Evolutionary conservation across 371 early-diverging fungal genomes (phyloP), one percentile per base, ranked within the genome.

Genomic region (Syncephalastrum monosporum): DNA sequence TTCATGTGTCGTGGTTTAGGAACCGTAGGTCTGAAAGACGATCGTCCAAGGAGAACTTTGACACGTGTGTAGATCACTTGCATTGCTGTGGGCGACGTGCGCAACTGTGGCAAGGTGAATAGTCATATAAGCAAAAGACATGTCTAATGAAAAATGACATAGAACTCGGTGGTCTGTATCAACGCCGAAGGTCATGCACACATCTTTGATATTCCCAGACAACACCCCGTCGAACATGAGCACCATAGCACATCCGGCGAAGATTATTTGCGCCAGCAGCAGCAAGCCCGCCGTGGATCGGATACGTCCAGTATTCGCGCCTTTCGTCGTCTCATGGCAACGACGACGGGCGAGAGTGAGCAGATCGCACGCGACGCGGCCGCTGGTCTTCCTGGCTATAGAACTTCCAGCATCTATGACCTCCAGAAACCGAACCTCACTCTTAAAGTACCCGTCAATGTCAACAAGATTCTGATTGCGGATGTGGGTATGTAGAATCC

Each of bases 391-490:
- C 21, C 21, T 21, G 14, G 8, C 50, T n/a, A 53, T 8, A 42
- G 15, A 12, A 14, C 54, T 0, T 43, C 54, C 23, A 42, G 21
- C 14, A 56, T 50, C 50, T 61, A 75, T 47, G 75, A 85, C 24
- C 59, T 89, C 7, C 83, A 81, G 42, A 61, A 73, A 13, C 89
- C 90, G 1, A 83, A 81, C n/a, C 64, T 87, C 53, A 87, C 87
- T 0, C 66, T 91, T 7, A 79, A 82, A 16, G 90, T 91, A 4
- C 91, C 92, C 24, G 87, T 91, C 25, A 91, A 91, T 63, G 89
- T 90, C 38, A 90, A 89, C 58, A 81, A 85, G 15, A 82, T 86
- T 5, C 60, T 91, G 27, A 88, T 91, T 57, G 88, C 88, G 0
- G 91, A 91, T 58, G 79, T 91, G 19, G 85, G 85, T 83, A 71